Conservation (phyloP, 2,329 filamentous ascomycete species). For the Scedosporium dehoogii region DNA sequence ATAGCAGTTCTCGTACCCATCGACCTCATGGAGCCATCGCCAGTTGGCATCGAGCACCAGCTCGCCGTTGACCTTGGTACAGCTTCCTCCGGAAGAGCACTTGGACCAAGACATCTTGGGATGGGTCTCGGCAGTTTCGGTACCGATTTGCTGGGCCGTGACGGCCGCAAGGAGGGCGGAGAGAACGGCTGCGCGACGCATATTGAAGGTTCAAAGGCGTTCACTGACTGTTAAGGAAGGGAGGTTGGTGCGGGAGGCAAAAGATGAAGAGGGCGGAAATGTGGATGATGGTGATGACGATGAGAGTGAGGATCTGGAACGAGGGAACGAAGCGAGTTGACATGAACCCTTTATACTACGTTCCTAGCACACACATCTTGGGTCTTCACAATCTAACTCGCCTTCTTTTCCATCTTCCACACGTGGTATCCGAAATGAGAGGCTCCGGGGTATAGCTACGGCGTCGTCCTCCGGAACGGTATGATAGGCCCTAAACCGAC, state of each 20-base stretch:
- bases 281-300: not conserved
- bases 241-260: not conserved
- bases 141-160: slow-evolving; percentile 10
- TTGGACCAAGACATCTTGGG: slow-evolving; percentile 29
- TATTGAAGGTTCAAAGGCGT: not conserved
- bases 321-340: not conserved
- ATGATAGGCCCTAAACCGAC: not conserved
- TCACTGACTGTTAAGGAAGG: not conserved
- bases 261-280: not conserved
- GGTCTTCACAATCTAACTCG: not conserved
- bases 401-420: not conserved
- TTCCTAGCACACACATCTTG: not conserved
- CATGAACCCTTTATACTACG: not conserved
- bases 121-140: slow-evolving; percentile 8
- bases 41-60: slow-evolving; percentile 43
- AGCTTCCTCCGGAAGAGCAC: slow-evolving; percentile 30
- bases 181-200: slow-evolving; percentile 2
- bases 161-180: slow-evolving; percentile 10
- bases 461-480: not conserved
- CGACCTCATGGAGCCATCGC: slow-evolving; percentile 38
- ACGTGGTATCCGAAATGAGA: not conserved
- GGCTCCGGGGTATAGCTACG: not conserved
- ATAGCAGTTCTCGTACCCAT: slow-evolving; percentile 35
- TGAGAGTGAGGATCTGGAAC: not conserved
- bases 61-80: slow-evolving; percentile 28